Conservation (phyloP, 768 basidiomycete species). For the Sarcomyxa edulis region DNA sequence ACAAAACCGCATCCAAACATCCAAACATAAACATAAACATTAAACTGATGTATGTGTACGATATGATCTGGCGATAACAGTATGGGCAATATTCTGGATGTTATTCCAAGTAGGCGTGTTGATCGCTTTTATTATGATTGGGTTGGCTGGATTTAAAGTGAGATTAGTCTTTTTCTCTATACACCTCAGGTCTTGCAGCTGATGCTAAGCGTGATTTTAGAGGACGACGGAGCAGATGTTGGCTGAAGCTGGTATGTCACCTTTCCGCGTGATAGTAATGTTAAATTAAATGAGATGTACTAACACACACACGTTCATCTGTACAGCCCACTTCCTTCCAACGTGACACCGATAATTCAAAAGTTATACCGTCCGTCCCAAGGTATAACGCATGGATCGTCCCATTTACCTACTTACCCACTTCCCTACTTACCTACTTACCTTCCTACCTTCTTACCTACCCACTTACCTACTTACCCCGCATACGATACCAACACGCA, state of each 20-base stretch:
- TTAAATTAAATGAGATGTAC: no score
- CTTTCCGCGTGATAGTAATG: background rate
- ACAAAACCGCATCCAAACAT: no score
- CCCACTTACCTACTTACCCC: no score
- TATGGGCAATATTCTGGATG: conserved; percentile 87
- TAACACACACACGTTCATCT: conserved; percentile 7
- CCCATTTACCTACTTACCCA: no score
- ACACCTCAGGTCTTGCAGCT: conserved; percentile 1
- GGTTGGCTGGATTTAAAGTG: conserved; percentile 82
- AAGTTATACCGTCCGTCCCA: no score
- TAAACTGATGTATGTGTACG: background rate
- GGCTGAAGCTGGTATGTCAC: conserved; percentile 62
- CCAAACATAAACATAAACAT: no score
- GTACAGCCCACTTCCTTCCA: conserved; percentile 59
- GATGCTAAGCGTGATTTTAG: conserved; percentile 21
- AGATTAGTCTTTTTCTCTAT: conserved; percentile 7
- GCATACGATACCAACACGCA: no score
- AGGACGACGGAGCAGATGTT: conserved; percentile 56
- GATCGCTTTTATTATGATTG: conserved; percentile 74
- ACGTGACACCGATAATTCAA: no score
- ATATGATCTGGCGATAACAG: no score
- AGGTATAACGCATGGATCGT: no score
- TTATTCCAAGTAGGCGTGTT: conserved; percentile 71
- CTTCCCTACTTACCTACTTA: no score
- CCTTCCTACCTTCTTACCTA: no score